Evolutionary conservation across 495 filamentous ascomycete species (phyloP).

Genomic region (Trichoderma virens): DNA sequence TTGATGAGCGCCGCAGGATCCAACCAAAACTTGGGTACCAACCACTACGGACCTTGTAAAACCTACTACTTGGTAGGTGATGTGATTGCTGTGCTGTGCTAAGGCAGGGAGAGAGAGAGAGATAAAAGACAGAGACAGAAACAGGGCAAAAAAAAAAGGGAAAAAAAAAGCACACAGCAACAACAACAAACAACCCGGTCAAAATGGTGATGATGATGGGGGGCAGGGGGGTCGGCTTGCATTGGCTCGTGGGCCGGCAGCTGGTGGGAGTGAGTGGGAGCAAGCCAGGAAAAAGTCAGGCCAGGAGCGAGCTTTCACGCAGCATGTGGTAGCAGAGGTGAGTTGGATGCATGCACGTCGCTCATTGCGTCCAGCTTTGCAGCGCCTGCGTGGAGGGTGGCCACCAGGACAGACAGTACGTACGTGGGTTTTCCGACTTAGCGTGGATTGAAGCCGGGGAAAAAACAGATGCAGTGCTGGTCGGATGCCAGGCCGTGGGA

Average conservation of each 20-base stretch:
- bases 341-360: not conserved
- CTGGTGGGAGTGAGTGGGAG: not conserved
- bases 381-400: not conserved
- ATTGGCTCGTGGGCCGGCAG: not conserved
- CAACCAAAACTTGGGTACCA: too few species aligned
- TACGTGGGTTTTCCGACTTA: not conserved
- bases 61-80: too few species aligned
- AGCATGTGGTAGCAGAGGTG: not conserved
- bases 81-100: too few species aligned
- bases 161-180: not conserved
- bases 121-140: not conserved
- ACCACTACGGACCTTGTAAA: too few species aligned
- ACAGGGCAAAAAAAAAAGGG: not conserved
- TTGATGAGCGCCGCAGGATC: too few species aligned
- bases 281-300: not conserved
- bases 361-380: not conserved
- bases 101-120: too few species aligned
- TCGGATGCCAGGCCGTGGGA: not conserved
- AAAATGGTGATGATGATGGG: not conserved
- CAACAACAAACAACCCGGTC: too few species aligned
- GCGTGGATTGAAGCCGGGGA: slow-evolving; percentile 2
- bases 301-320: not conserved
- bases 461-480: not conserved
- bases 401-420: not conserved
- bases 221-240: not conserved